Evolutionary conservation across 1,284 basidiomycete species (phyloP).

Genomic region (Wallemia mellicola): DNA sequence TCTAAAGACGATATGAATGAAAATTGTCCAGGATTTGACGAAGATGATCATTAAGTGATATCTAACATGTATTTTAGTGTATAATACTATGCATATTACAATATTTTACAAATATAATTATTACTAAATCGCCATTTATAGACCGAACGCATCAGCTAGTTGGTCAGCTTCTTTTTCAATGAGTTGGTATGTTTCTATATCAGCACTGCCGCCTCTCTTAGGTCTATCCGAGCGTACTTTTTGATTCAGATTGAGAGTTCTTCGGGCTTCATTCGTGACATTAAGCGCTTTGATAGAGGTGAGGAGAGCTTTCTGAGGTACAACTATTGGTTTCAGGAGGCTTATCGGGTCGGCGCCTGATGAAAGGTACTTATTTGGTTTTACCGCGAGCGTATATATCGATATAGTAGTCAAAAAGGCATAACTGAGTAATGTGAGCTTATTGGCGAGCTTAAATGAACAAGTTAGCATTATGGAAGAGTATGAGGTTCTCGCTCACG

Average conservation of each 20-base stretch:
- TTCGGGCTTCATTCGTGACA: background rate
- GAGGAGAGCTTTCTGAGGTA: background rate
- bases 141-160: background rate
- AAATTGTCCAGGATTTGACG: background rate
- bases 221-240: background rate
- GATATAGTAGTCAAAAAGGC: background rate
- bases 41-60: background rate
- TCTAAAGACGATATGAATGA: background rate
- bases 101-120: background rate
- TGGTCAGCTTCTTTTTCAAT: background rate
- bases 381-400: background rate
- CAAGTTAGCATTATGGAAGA: too few relatives aligned
- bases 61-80: background rate
- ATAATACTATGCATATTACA: background rate
- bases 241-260: background rate
- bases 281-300: background rate
- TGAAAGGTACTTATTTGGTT: background rate
- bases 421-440: background rate
- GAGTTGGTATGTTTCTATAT: background rate
- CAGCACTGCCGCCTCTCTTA: background rate
- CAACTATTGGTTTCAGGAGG: background rate
- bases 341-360: background rate
- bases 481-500: background rate
- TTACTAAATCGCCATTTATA: background rate
- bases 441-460: background rate